Evolutionary conservation across 345 rosid species (phyloP), one percentile per base, ranked within the genome.

Genomic region (Sonneratia alba): DNA sequence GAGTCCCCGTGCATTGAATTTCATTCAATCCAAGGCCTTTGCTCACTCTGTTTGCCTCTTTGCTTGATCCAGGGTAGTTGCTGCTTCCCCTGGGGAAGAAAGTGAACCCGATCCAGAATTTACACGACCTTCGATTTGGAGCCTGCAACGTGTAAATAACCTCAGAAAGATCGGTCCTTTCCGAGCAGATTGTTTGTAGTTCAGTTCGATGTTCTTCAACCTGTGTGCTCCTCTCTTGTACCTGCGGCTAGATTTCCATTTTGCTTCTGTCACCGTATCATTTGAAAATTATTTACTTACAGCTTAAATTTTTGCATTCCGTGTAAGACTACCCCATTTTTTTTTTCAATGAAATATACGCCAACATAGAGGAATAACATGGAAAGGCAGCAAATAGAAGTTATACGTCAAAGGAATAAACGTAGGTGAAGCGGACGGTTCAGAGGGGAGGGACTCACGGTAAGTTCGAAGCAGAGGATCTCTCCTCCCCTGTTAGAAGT

Each of bases 51-150:
- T 10, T 27, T 12, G 15, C 66, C 13, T 24, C 38, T 24, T 72
- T 73, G 73, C 61, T 67, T 45, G 27, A 27, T 37, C 65, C 72
- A 65, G 34, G 78, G 88, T 87, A n/a, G 74, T 15, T 89, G 93
- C 74, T 88, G 96, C 82, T 85, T 87, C 74, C 79, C 89, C 22
- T 89, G 89, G 90, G 76, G 89, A 73, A 76, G 84, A 76, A 89
- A 83, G 67, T 85, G 81, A 89, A 74, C 68, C 7, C 64, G 64
- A 24, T 22, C 14, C 66, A 12, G 6, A 4, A 27, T 62, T 3
- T 62, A 36, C 1, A 27, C 18, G 38, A 34, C 34, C 27, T 10
- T 24, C 66, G 37, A 62, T 34, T 10, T 6, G 64, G 66, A 62
- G 27, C 66, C 19, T 27, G 66, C 38, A 14, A 62, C 15, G 3